A percentile compares a stretch with the other conserved stretches of the same genome.
phyloP scores from a whole-genome alignment of 768 basidiomycete genomes.

The Calocera viscosa region DNA sequence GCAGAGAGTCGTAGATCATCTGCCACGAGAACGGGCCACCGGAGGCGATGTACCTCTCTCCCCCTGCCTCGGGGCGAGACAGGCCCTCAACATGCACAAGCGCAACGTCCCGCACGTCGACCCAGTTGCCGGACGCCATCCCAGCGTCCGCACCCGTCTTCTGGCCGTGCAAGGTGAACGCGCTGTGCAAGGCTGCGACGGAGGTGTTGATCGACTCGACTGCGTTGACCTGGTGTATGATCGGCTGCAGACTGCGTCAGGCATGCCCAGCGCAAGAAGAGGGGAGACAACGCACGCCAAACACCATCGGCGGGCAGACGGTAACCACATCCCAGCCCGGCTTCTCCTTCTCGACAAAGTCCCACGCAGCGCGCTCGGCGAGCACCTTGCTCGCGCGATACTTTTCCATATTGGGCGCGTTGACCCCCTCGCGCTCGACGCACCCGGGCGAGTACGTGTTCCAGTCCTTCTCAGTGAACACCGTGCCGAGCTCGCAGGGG shows the following conservation, averaged over 20 bases:
- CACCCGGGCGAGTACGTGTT: constrained; percentile 5
- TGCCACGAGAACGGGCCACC: constrained; percentile 23
- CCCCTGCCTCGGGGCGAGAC: constrained; percentile 21
- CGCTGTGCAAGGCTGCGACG: background rate
- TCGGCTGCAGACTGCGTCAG: too few species aligned
- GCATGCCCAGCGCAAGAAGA: too few species aligned
- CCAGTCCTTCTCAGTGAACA: constrained; percentile 11
- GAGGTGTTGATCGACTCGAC: constrained; percentile 32
- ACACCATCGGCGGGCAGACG: constrained; percentile 9
- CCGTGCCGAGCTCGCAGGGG: constrained; percentile 13
- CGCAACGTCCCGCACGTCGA: constrained; percentile 22
- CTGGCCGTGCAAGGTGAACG: constrained; percentile 16
- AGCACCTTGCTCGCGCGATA: constrained; percentile 12
- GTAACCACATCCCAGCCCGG: constrained; percentile 13
- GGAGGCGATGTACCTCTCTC: constrained; percentile 26
- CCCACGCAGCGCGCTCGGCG: constrained; percentile 12
- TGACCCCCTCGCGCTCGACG: constrained; percentile 7
- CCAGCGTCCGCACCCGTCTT: constrained; percentile 24
- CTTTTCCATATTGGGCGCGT: constrained; percentile 2
- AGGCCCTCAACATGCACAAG: constrained; percentile 23
- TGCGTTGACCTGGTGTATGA: constrained; percentile 30
- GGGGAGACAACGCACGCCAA: background rate
- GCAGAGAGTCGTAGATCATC: constrained; percentile 16
- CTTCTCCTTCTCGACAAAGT: constrained; percentile 13
- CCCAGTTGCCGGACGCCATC: constrained; percentile 19